phyloP scores from a whole-genome alignment of 805 yeast genomes.

The Torulaspora delbrueckii region DNA sequence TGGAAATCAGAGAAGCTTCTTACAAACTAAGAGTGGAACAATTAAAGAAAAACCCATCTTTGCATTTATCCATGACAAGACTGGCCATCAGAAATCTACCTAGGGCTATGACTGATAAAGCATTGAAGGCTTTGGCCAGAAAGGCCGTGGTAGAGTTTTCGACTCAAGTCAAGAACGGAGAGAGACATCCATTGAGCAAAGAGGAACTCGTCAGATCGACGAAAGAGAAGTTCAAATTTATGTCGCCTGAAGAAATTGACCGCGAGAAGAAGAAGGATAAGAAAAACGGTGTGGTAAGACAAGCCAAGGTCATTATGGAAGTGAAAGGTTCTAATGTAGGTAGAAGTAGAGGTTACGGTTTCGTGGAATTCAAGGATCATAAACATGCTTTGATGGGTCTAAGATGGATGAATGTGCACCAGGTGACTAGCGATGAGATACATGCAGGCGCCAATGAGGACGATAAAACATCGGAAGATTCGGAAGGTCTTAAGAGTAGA shows the following conservation, averaged over 20 bases:
- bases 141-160: constrained; percentile 94
- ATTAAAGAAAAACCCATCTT: constrained; percentile 80
- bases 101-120: constrained; percentile 82
- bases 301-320: constrained; percentile 89
- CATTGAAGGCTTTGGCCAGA: constrained; percentile 86
- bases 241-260: constrained; percentile 38
- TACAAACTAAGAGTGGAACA: constrained; percentile 83
- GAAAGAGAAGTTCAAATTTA: constrained; percentile 50
- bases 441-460: constrained; percentile 65
- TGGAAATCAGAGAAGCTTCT: constrained; percentile 85
- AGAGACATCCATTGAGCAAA: constrained; percentile 79
- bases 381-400: constrained; percentile 90
- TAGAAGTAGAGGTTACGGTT: constrained; percentile 95
- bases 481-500: constrained; percentile 58
- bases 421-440: constrained; percentile 67
- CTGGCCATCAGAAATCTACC: constrained; percentile 93
- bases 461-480: constrained; percentile 50
- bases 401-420: constrained; percentile 94
- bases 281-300: constrained; percentile 86
- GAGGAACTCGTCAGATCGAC: constrained; percentile 83
- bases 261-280: constrained; percentile 51
- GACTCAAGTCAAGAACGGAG: constrained; percentile 67
- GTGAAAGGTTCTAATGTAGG: constrained; percentile 82
- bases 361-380: constrained; percentile 89
- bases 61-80: constrained; percentile 91